Evolutionary conservation across 345 rosid species (phyloP), one percentile per base, ranked within the genome.

Genomic region (Camelina hispida): DNA sequence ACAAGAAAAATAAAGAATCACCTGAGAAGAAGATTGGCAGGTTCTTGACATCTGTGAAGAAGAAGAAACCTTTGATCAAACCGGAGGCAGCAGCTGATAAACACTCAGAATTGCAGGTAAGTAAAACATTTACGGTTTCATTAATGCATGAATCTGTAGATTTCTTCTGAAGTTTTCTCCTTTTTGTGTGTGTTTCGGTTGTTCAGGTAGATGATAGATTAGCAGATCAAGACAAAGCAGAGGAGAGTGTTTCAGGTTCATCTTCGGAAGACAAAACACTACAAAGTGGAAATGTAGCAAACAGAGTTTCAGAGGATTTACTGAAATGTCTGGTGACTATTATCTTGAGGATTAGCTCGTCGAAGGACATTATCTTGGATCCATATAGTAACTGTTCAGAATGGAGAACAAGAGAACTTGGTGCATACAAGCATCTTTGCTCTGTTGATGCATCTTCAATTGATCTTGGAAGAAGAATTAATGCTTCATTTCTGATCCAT

Each of bases 241-340:
- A 81, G 13, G 87, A 84, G 75, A 87, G 85, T 78, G 82, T 82
- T 8, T 69, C 87, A 2, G 80, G 70, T 62, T 74, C 81, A 66
- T 74, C 81, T 63, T 68, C 81, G 7, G 82, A 83, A 40, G 88
- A 86, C 40, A 81, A 72, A 64, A 38, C 74, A 65, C 10, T 58
- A 4, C 87, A 84, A 76, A 69, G 66, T 62, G 84, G 82, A 56
- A 79, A 74, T 60, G 40, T 74, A 28, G 91, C 96, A 16, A 90
- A 95, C 80, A 87, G 83, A 74, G 70, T 92, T 73, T 89, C 97
- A 0, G 97, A 90, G 85, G 93, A 92, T 74, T 80, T 84, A 47
- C 70, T 87, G 69, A 83, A 80, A 79, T 87, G 91, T 63, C 65
- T 90, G 79, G 84, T 71, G 35, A 83, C 83, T 81, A 89, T 92